Evolutionary conservation across 176 grass and related monocot species (phyloP).

Genomic region (Zoysia japonica): DNA sequence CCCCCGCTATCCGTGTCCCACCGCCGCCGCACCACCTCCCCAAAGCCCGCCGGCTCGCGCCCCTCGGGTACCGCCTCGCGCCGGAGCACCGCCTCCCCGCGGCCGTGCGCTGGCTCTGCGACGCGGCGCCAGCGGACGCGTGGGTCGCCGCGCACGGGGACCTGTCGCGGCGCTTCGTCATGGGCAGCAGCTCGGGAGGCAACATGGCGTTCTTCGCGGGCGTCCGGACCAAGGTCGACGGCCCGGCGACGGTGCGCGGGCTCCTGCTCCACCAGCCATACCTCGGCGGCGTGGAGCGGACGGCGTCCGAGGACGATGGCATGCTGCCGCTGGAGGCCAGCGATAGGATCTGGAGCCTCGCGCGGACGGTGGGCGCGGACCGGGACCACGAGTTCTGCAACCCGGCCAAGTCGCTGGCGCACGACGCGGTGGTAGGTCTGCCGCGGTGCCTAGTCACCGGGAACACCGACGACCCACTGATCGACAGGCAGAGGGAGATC

Average conservation of each 20-base stretch:
- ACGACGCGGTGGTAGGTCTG: slow-evolving; percentile 10
- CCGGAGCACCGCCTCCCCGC: slow-evolving; percentile 73
- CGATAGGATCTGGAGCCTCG: slow-evolving; percentile 70
- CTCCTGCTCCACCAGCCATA: slow-evolving; percentile 79
- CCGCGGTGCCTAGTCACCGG: slow-evolving; percentile 58
- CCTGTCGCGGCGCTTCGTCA: slow-evolving; percentile 62
- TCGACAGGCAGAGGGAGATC: slow-evolving; percentile 71
- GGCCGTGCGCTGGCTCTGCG: slow-evolving; percentile 66
- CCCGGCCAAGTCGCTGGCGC: slow-evolving; percentile 35
- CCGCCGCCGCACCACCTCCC: slow-evolving; percentile 1
- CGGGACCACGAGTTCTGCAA: slow-evolving; percentile 80
- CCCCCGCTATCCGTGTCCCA: no score
- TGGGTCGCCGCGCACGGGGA: slow-evolving; percentile 61
- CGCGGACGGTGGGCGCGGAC: slow-evolving; percentile 54
- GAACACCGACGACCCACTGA: slow-evolving; percentile 64
- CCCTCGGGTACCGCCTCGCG: slow-evolving; percentile 76
- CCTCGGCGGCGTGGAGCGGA: slow-evolving; percentile 72
- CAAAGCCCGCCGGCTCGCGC: slow-evolving; percentile 46
- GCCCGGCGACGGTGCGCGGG: slow-evolving; percentile 31
- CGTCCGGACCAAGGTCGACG: slow-evolving; percentile 22
- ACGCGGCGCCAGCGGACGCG: slow-evolving; percentile 14
- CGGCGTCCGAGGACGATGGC: slow-evolving; percentile 52
- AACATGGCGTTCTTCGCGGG: slow-evolving; percentile 70
- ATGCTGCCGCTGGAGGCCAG: slow-evolving; percentile 65
- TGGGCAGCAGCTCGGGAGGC: slow-evolving; percentile 92